Percentiles rank a stretch among this genome's conserved stretches.
phyloP scores from a whole-genome alignment of 805 yeast species.

The Helenozyma rhizophorensis region DNA sequence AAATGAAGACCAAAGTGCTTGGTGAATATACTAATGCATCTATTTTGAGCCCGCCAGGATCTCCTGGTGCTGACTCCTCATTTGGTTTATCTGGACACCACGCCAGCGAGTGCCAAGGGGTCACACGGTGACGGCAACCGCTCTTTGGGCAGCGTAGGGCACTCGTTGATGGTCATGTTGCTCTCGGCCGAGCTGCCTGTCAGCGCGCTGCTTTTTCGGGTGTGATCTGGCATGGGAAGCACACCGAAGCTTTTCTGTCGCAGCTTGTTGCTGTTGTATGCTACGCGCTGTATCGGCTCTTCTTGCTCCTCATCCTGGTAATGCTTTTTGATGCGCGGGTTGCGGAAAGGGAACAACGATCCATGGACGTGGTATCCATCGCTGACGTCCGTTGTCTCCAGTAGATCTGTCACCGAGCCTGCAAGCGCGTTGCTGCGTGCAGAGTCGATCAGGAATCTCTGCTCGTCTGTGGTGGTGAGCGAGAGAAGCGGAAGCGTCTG shows the following conservation, averaged over 20 bases:
- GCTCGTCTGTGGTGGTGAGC: slow-evolving; percentile 5
- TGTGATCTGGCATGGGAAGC: slow-evolving; percentile 1
- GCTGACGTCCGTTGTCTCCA: slow-evolving; percentile 8
- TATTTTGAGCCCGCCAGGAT: no score
- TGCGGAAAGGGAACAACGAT: slow-evolving; percentile 8
- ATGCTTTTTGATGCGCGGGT: slow-evolving; percentile 15
- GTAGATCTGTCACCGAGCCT: slow-evolving; percentile 13
- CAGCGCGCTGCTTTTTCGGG: slow-evolving; percentile 4
- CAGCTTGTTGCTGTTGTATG: not conserved
- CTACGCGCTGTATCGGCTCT: not conserved
- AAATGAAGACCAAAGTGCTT: no score
- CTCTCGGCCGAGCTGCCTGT: slow-evolving; percentile 7
- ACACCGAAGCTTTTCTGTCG: slow-evolving; percentile 16
- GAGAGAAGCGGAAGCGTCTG: slow-evolving; percentile 15
- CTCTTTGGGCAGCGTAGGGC: slow-evolving; percentile 3
- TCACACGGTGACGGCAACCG: no score
- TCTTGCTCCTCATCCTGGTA: slow-evolving; percentile 7
- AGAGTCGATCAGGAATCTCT: slow-evolving; percentile 6
- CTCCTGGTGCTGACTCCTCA: no score
- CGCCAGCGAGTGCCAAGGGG: no score
- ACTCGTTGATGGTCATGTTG: slow-evolving; percentile 7
- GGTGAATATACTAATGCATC: no score
- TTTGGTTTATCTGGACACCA: no score
- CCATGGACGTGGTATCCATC: slow-evolving; percentile 6
- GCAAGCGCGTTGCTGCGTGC: slow-evolving; percentile 4